phyloP scores from a whole-genome alignment of 441 rosid species.

The Iberis amara region DNA sequence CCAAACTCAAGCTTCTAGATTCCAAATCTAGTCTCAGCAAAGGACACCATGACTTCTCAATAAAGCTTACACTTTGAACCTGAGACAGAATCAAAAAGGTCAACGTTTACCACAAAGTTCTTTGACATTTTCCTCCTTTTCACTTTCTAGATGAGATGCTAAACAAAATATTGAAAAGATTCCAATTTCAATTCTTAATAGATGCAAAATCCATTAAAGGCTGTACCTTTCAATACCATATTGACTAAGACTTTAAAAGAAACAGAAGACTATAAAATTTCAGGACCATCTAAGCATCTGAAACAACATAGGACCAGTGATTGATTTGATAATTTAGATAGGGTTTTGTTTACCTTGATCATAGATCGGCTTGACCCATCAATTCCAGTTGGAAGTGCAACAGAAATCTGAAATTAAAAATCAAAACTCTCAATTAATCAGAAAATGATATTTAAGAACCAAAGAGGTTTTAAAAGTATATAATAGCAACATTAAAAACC shows the following conservation, averaged over 20 bases:
- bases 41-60: slow-evolving; percentile 50
- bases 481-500: slow-evolving; percentile 13
- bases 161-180: background rate
- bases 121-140: background rate
- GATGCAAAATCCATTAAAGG: slow-evolving; percentile 15
- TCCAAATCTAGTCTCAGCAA: slow-evolving; percentile 40
- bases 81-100: slow-evolving; percentile 33
- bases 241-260: slow-evolving; percentile 1
- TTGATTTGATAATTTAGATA: background rate
- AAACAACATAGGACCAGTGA: slow-evolving; percentile 6
- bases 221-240: slow-evolving; percentile 21
- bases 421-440: slow-evolving; percentile 7
- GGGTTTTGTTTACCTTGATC: slow-evolving; percentile 24
- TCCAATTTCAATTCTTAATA: slow-evolving; percentile 6
- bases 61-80: slow-evolving; percentile 49
- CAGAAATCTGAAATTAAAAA: slow-evolving; percentile 26
- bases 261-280: background rate
- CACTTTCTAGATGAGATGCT: slow-evolving; percentile 1
- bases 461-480: background rate
- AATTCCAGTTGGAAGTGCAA: slow-evolving; percentile 22
- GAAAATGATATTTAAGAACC: background rate
- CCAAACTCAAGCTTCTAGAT: slow-evolving; percentile 34
- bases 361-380: slow-evolving; percentile 29
- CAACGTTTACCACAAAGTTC: slow-evolving; percentile 15
- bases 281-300: slow-evolving; percentile 29